Evolutionary conservation across 2,329 filamentous ascomycete species (phyloP).

Genomic region (Aspergillus fumigatus): DNA sequence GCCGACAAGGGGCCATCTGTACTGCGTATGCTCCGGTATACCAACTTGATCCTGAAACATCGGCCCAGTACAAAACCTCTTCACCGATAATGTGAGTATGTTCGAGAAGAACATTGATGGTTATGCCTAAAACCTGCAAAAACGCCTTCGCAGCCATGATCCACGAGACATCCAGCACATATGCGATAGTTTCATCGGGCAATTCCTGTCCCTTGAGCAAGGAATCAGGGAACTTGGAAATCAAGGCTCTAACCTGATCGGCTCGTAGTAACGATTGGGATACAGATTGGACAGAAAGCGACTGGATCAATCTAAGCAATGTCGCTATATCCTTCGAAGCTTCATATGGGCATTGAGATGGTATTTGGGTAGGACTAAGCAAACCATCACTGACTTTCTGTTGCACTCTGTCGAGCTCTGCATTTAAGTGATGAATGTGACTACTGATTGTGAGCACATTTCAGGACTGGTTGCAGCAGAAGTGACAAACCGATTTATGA

Average conservation of each 20-base stretch:
- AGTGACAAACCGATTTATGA: not conserved
- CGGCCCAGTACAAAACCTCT: slow-evolving; percentile 95
- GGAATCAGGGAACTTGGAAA: slow-evolving; percentile 46
- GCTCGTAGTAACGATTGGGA: slow-evolving; percentile 59
- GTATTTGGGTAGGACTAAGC: not conserved
- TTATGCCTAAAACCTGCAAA: slow-evolving; percentile 79
- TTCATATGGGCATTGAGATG: slow-evolving; percentile 20
- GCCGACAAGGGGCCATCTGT: slow-evolving; percentile 73
- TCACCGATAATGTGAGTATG: slow-evolving; percentile 79
- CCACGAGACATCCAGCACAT: slow-evolving; percentile 83
- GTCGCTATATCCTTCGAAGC: slow-evolving; percentile 37
- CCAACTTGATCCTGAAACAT: slow-evolving; percentile 71
- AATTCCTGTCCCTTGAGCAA: slow-evolving; percentile 8
- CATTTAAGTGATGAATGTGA: slow-evolving; percentile 54
- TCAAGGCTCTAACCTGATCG: slow-evolving; percentile 56
- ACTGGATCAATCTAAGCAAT: slow-evolving; percentile 64
- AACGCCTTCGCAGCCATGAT: slow-evolving; percentile 85
- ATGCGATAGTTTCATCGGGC: slow-evolving; percentile 37
- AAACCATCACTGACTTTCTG: slow-evolving; percentile 30
- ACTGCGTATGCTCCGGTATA: slow-evolving; percentile 78
- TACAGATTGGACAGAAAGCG: slow-evolving; percentile 65
- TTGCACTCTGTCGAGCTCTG: slow-evolving; percentile 55
- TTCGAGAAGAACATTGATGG: slow-evolving; percentile 72
- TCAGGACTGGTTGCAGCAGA: not conserved
- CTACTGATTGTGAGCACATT: slow-evolving; percentile 27